Percentiles rank a stretch among this genome's conserved stretches.
These are phyloP conservation scores for Metschnikowia shivogae DNA, from an alignment of 805 yeast species.

Conservation along the genomic window DNA sequence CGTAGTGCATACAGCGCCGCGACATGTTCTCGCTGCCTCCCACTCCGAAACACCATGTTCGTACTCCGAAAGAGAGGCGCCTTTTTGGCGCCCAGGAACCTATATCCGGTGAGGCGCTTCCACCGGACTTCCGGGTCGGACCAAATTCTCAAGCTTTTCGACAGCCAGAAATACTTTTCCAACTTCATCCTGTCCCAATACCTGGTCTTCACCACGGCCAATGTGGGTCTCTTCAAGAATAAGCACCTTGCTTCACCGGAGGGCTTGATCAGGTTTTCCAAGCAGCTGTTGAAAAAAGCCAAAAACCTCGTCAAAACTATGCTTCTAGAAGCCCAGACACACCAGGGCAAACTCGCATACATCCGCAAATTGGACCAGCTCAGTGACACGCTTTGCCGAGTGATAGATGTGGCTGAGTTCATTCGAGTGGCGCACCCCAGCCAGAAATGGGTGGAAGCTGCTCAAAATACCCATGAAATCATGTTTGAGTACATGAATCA, in stretches of 20 bases:
- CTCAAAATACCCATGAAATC: slow-evolving; percentile 81
- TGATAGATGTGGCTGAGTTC: slow-evolving; percentile 90
- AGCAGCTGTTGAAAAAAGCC: slow-evolving; percentile 61
- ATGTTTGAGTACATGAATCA: slow-evolving; percentile 94
- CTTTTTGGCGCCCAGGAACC: neutral
- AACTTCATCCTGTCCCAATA: slow-evolving; percentile 38
- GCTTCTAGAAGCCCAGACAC: slow-evolving; percentile 37
- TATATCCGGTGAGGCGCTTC: neutral
- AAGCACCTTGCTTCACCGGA: slow-evolving; percentile 63
- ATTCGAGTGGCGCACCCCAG: slow-evolving; percentile 86
- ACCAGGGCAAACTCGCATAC: slow-evolving; percentile 44
- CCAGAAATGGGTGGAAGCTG: slow-evolving; percentile 63
- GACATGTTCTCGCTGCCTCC: neutral
- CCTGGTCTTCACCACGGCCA: slow-evolving; percentile 14
- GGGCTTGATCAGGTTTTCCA: slow-evolving; percentile 67
- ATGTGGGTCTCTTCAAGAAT: slow-evolving; percentile 62
- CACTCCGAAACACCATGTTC: neutral
- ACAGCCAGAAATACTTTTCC: slow-evolving; percentile 55
- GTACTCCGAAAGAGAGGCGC: neutral
- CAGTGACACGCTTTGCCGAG: slow-evolving; percentile 86
- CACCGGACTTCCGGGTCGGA: slow-evolving; percentile 17
- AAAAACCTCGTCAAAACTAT: slow-evolving; percentile 56
- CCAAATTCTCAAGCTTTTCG: slow-evolving; percentile 51
- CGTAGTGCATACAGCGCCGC: slow-evolving; percentile 1
- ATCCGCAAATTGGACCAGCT: slow-evolving; percentile 71